Base-by-base conservation (phyloP, 2,329 filamentous ascomycete species). In the Sclerotinia minor region DNA sequence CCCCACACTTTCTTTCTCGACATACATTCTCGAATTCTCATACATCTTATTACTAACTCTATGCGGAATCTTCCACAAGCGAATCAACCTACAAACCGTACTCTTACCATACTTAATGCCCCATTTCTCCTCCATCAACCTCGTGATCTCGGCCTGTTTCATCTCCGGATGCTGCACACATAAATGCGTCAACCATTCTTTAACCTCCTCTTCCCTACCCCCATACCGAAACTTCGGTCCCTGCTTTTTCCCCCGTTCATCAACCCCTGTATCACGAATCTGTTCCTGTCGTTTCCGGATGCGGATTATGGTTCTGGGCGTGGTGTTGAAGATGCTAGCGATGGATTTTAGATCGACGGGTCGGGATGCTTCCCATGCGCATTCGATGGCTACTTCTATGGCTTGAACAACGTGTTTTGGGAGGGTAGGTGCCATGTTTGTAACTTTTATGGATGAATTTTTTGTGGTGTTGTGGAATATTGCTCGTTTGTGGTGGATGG, bases 311-410 rank as follows among this genome's bases (percentile, higher is more conserved):
- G 65, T 65, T 65, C 64, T 38, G 44, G 70, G 71, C n/a, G 72
- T 69, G 3, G 64, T 70, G 58, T 65, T 67, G 63, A 69, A 73
- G 9, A 71, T 68, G 26, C 45, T 26, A 5, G 71, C 71, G 15
- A 73, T 71, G 19, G 38, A 44, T 47, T n/a, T 47, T 19, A 47
- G 58, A 44, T 61, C 44, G 19, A 35, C 21, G 11, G 47, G 13
- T 41, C 21, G 35, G 45, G 3, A 29, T 3, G 11, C n/a, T 54
- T 64, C 61, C 29, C 21, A 55, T 64, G 64, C 32, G 57, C 57
- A 53, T 54, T 50, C 57, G 17, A 71, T 68, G n/a, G 69, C 70
- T 11, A 49, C 45, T 47, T 69, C 67, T 41, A 72, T 72, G 24
- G 65, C 68, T 3, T 58, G 53, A 2, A 71, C 68, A 0, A 58